A percentile compares a stretch with the other conserved stretches of the same genome.
Conservation (phyloP, 106 monocot species). For the Dendrobium officinale region DNA sequence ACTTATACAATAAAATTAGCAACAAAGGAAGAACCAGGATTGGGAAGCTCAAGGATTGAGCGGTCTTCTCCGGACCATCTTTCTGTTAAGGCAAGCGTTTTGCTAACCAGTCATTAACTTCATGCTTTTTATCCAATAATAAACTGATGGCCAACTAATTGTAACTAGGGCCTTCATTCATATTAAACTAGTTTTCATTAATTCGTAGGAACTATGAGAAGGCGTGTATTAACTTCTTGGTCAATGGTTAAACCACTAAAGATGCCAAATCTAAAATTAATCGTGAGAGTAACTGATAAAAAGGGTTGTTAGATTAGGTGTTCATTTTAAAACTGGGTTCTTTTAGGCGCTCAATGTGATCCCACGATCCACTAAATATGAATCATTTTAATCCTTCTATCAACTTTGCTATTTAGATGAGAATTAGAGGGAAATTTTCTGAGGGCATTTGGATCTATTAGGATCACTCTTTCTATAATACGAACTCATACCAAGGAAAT, state of each 20-base stretch:
- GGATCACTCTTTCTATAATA: too few relatives aligned
- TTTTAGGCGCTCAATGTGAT: too few relatives aligned
- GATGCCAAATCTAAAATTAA: too few relatives aligned
- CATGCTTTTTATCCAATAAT: not conserved
- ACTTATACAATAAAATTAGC: slow-evolving; percentile 58
- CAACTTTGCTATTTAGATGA: too few relatives aligned
- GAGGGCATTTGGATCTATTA: too few relatives aligned
- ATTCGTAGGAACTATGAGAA: not conserved
- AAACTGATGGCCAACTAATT: not conserved
- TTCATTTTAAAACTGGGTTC: too few relatives aligned
- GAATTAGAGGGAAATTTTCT: too few relatives aligned
- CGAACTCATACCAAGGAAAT: too few relatives aligned
- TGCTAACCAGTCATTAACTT: not conserved
- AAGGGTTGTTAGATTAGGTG: too few relatives aligned
- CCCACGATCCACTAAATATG: too few relatives aligned
- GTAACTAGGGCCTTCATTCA: not conserved
- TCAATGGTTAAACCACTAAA: not conserved
- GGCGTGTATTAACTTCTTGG: not conserved
- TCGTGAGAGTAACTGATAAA: too few relatives aligned
- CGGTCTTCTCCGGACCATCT: slow-evolving; percentile 69
- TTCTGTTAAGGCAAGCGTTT: slow-evolving; percentile 34
- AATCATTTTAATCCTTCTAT: too few relatives aligned
- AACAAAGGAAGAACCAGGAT: slow-evolving; percentile 24
- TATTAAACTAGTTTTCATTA: not conserved
- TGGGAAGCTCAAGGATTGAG: slow-evolving; percentile 49